These are phyloP conservation scores for Fusarium irregulare DNA, from an alignment of 2,329 filamentous ascomycete genomes.

Conservation along the genomic window DNA sequence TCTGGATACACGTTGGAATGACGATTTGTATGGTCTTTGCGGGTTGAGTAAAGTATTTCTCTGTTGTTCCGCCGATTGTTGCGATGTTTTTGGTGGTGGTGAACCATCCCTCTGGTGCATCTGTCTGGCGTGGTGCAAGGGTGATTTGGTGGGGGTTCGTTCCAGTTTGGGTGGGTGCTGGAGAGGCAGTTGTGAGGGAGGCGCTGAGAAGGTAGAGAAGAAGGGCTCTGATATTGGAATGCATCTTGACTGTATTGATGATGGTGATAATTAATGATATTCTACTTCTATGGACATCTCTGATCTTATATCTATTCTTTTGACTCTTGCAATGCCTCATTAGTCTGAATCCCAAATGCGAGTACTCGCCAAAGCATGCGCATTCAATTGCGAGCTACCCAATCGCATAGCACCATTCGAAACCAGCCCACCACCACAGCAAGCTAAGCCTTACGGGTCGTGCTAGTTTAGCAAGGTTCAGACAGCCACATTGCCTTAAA, in stretches of 20 bases:
- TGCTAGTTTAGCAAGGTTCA: no score
- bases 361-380: conserved; percentile 26
- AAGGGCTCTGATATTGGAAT: conserved; percentile 19
- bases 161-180: conserved; percentile 9
- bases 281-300: not conserved
- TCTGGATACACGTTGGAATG: conserved; percentile 53
- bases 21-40: conserved; percentile 49
- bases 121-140: conserved; percentile 8
- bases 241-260: conserved; percentile 23
- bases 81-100: conserved; percentile 47
- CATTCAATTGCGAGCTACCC: conserved; percentile 35
- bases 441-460: conserved; percentile 16
- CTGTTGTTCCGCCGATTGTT: conserved; percentile 31
- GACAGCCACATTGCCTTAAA: not conserved
- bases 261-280: not conserved
- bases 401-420: conserved; percentile 2
- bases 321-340: conserved; percentile 17
- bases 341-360: conserved; percentile 15
- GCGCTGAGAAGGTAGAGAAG: conserved; percentile 32
- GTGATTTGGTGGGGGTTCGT: conserved; percentile 14
- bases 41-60: conserved; percentile 39
- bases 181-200: conserved; percentile 6
- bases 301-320: conserved; percentile 11
- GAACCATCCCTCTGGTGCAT: conserved; percentile 38
- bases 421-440: not conserved